Evolutionary conservation across 73 alveolate genomes (phyloP), one percentile per base, ranked within the genome.

Genomic region (Paramecium pentaurelia): DNA sequence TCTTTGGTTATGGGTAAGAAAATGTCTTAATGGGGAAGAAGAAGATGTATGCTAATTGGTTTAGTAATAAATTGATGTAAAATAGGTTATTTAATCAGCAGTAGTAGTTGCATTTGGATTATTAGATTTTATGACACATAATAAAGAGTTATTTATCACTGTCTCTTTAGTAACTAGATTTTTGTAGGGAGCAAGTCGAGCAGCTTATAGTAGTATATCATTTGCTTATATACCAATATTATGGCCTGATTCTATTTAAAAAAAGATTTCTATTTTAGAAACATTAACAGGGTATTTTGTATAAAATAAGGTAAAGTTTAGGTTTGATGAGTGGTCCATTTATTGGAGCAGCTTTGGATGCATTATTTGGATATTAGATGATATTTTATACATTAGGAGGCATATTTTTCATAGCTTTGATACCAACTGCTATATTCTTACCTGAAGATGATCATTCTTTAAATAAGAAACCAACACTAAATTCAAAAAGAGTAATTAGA

Each of bases 21-120:
- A 60, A 89, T 89, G 94, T 47, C 84, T 27, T 37, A 30, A 4
- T 89, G 86, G 94, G 94, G 94, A 71, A 89, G 88, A 73, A 89
- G 77, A 51, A 89, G 58, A 45, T 89, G 75, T 47, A 89, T 89
- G 94, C 22, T 89, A 14, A 47, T 49, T 8, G 94, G 94, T n/a
- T 37, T 89, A 25, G 77, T 89, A 70, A 71, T 36, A 40, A 34
- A 32, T 10, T 42, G 20, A 45, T 18, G 7, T 8, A 8, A 27
- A 20, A 25, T 80, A 80, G 91, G 27, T 80, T 14, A 36, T 80
- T 45, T 45, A 89, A 45, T 77, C 88, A 32, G 22, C 51, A 1
- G 88, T 83, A 1, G 75, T 89, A 12, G 54, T 89, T 18, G 71
- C 86, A 22, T 89, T 89, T 71, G 94, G 94, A 14, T 58, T 89